These are phyloP conservation scores for Lolium perenne DNA, from an alignment of 176 grass and related monocot genomes.

Conservation along the genomic window DNA sequence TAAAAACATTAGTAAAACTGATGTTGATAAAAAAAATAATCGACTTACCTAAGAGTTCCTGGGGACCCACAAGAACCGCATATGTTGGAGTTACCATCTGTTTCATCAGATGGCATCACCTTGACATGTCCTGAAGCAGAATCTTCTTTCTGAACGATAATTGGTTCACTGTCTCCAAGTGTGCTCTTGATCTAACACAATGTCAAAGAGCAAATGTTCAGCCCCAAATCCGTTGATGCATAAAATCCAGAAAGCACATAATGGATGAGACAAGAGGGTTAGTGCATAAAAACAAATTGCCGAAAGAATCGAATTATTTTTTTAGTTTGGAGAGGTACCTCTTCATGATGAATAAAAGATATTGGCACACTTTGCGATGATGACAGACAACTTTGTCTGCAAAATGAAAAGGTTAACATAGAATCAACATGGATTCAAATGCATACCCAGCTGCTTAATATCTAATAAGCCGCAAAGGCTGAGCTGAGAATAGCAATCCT, in stretches of 20 bases:
- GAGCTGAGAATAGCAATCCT: background rate
- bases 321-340: slow-evolving; percentile 34
- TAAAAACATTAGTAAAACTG: background rate
- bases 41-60: slow-evolving; percentile 67
- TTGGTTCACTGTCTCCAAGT: slow-evolving; percentile 28
- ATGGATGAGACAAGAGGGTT: background rate
- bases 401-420: slow-evolving; percentile 29
- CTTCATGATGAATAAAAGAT: slow-evolving; percentile 27
- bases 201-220: slow-evolving; percentile 1
- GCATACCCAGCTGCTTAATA: slow-evolving; percentile 28
- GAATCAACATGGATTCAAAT: slow-evolving; percentile 32
- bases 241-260: slow-evolving; percentile 7
- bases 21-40: slow-evolving; percentile 17
- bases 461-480: slow-evolving; percentile 6
- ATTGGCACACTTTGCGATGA: slow-evolving; percentile 30
- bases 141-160: slow-evolving; percentile 36
- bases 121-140: slow-evolving; percentile 37
- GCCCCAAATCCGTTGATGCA: background rate
- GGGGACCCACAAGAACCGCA: slow-evolving; percentile 61
- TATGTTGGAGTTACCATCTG: slow-evolving; percentile 31
- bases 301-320: background rate
- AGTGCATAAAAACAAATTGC: background rate
- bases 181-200: slow-evolving; percentile 39
- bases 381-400: slow-evolving; percentile 41
- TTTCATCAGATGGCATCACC: slow-evolving; percentile 38